Evolutionary conservation across 2,329 filamentous ascomycete genomes (phyloP), one percentile per base, ranked within the genome.

Genomic region (Saccharata proteae): DNA sequence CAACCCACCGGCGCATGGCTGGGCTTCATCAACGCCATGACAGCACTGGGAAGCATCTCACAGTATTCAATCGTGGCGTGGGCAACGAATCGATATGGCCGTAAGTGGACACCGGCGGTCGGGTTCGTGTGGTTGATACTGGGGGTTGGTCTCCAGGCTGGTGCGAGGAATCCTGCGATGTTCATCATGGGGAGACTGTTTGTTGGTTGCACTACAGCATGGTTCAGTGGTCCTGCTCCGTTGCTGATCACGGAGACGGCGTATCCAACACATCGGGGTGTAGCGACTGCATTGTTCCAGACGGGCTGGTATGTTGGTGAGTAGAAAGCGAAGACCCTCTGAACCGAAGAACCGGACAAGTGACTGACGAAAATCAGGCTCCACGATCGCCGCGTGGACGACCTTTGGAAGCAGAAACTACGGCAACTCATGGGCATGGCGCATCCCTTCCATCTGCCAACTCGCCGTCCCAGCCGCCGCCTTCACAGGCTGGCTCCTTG

Each of bases 381-480:
- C 52, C 21, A 60, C 63, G 34, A 44, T 64, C 22, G 58, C 60
- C 16, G 55, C 60, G 17, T 64, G 61, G 61, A 42, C 55, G 4
- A 62, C 59, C 13, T 64, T 54, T 31, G 60, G 61, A 23, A 64
- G 57, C 1, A 49, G 56, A 14, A 49, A 52, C 23, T 59, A 62
- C n/a, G 23, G 40, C 10, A 54, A 43, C 34, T 54, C 39, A 45
- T 67, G 62, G 64, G 55, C 23, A 7, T 32, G 30, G 30, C 30
- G 30, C 11, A 22, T 32, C n/a, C 30, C 30, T 11, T 32, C 58
- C 63, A 49, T 59, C 24, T 51, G 66, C 8, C 67, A 65, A 0
- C 63, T 59, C 2, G 47, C 67, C 3, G 42, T 70, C 1, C 67
- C 70, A 38, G 53, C 58, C 16, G 30, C 59, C 5, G 63, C 60